Conservation (phyloP, 352 stramenopile species). For the Pythium guiyangense region DNA sequence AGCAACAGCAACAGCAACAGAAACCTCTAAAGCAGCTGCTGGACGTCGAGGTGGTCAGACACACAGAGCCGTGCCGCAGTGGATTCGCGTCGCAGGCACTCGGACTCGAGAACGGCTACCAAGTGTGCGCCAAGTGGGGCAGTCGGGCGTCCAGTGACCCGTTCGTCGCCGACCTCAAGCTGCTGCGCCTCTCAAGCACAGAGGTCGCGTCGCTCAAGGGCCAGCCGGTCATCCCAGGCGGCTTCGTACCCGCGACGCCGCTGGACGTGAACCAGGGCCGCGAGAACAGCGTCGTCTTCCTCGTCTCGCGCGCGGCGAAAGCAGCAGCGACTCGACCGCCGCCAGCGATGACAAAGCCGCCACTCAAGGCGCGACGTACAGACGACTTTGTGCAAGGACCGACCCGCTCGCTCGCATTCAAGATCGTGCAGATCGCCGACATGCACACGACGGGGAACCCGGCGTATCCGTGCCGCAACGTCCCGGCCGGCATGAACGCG, state of each 20-base stretch:
- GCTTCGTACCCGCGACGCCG: not conserved
- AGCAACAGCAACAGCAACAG: not conserved
- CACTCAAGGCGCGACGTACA: constrained; percentile 14
- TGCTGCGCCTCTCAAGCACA: not conserved
- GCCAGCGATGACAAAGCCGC: constrained; percentile 10
- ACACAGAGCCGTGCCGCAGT: not conserved
- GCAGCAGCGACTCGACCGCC: not conserved
- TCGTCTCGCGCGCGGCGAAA: not conserved
- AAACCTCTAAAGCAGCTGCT: not conserved
- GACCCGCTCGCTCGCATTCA: constrained; percentile 31
- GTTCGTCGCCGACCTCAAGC: constrained; percentile 1
- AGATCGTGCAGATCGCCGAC: constrained; percentile 68
- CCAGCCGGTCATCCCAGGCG: not conserved
- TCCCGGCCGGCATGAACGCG: constrained; percentile 15
- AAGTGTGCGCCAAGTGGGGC: not conserved
- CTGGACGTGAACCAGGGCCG: not conserved
- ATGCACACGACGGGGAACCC: constrained; percentile 50
- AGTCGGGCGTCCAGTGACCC: not conserved
- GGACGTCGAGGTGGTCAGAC: not conserved
- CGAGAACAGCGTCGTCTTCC: not conserved
- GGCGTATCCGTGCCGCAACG: constrained; percentile 22
- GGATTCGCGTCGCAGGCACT: not conserved
- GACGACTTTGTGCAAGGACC: not conserved
- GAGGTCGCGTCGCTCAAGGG: not conserved
- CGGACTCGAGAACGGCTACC: not conserved